A percentile compares a stretch with the other conserved stretches of the same genome.
These are phyloP conservation scores for Dendrostoma leiphaemia DNA, from an alignment of 2,329 filamentous ascomycete species.

Conservation along the genomic window DNA sequence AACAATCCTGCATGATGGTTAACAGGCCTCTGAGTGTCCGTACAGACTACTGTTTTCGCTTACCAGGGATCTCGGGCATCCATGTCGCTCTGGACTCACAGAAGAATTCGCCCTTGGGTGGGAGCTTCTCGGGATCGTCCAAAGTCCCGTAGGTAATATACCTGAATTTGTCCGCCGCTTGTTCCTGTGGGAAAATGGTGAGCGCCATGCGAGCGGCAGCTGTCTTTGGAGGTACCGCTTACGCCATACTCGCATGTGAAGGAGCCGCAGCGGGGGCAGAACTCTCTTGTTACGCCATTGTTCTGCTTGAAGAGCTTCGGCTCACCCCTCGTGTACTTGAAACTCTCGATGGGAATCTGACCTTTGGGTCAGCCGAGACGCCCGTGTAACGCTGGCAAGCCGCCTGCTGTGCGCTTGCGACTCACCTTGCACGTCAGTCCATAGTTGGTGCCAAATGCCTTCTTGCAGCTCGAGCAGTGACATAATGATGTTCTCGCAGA, in stretches of 20 bases:
- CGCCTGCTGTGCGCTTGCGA: not conserved
- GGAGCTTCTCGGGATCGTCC: slow-evolving; percentile 45
- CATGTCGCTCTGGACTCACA: slow-evolving; percentile 44
- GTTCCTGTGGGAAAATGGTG: slow-evolving; percentile 24
- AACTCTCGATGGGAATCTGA: slow-evolving; percentile 26
- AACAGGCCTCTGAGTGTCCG: not conserved
- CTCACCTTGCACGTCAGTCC: slow-evolving; percentile 30
- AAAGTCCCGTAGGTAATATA: slow-evolving; percentile 46
- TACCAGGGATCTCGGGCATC: slow-evolving; percentile 49
- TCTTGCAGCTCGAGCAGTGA: slow-evolving; percentile 32
- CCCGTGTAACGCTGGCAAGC: not conserved
- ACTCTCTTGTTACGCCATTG: slow-evolving; percentile 32
- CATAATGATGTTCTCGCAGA: slow-evolving; percentile 31
- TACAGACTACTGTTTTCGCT: no score
- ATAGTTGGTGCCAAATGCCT: slow-evolving; percentile 33
- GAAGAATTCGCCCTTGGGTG: slow-evolving; percentile 56
- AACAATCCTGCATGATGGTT: slow-evolving; percentile 34
- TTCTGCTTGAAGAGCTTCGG: slow-evolving; percentile 29
- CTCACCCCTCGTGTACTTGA: slow-evolving; percentile 25
- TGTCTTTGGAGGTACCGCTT: not conserved
- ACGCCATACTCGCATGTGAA: slow-evolving; percentile 34
- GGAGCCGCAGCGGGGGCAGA: slow-evolving; percentile 29
- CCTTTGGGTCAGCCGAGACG: slow-evolving; percentile 13
- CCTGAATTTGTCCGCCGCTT: slow-evolving; percentile 43
- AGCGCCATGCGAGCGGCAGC: not conserved